Conservation (phyloP, 345 rosid species). For the Eucalyptus sideroxylon region DNA sequence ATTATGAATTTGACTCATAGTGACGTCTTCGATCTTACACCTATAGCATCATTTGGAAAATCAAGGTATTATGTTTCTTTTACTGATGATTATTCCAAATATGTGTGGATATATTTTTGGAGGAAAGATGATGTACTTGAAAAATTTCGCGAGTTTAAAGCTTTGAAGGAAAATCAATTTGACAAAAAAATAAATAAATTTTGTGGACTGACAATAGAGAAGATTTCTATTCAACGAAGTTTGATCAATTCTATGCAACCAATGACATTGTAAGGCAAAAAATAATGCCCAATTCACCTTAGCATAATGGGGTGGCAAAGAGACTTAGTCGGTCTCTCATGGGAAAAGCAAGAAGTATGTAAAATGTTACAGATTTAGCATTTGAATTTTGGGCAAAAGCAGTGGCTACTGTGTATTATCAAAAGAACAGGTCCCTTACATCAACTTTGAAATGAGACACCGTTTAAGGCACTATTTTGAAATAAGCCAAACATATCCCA, state of each 20-base stretch:
- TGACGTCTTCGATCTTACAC: neutral
- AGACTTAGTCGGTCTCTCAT: neutral
- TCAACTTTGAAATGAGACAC: neutral
- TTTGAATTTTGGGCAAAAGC: neutral
- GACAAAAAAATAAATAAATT: neutral
- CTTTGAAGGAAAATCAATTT: neutral
- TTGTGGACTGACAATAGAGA: accelerated
- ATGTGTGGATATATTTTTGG: neutral
- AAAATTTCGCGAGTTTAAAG: neutral
- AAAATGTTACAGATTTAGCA: neutral
- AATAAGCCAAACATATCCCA: accelerated
- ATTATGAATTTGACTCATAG: neutral
- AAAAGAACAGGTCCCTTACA: neutral
- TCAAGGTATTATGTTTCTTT: neutral
- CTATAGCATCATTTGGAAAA: neutral
- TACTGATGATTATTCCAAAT: neutral
- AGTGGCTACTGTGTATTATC: neutral
- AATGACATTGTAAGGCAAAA: neutral
- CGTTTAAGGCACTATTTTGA: neutral
- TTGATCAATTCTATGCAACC: neutral
- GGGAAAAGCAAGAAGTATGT: neutral
- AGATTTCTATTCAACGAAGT: neutral
- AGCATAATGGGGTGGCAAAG: neutral
- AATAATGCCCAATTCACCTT: neutral
- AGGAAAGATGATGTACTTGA: neutral